A percentile compares a stretch with the other conserved stretches of the same genome.
Evolutionary conservation across 1,284 basidiomycete genomes (phyloP).

Genomic region (Pterulicium gracile): DNA sequence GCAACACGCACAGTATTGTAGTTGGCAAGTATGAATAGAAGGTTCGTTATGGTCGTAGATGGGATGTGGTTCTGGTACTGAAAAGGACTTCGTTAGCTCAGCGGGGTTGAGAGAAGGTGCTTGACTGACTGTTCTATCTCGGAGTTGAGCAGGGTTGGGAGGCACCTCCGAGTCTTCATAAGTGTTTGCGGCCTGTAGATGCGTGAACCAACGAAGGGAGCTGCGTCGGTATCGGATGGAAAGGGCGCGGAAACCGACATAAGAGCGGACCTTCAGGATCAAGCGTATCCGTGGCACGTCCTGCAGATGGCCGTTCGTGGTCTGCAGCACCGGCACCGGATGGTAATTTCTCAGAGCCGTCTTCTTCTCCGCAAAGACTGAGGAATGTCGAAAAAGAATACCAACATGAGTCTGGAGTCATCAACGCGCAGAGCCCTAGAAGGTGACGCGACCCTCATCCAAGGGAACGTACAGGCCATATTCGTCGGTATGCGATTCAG

Average conservation of each 20-base stretch:
- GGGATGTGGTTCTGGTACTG: constrained; percentile 40
- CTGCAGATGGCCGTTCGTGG: constrained; percentile 65
- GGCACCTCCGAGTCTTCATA: constrained; percentile 28
- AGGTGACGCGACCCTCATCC: constrained; percentile 9
- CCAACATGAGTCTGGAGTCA: too few relatives aligned
- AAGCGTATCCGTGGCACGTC: constrained; percentile 75
- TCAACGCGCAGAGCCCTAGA: too few relatives aligned
- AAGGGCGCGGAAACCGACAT: background rate
- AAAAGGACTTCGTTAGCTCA: constrained; percentile 9
- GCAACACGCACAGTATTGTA: constrained; percentile 36
- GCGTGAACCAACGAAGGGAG: background rate
- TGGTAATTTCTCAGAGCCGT: constrained; percentile 76
- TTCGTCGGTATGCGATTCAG: constrained; percentile 78
- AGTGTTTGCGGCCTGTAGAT: background rate
- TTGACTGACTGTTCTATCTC: constrained; percentile 30
- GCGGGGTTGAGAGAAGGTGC: constrained; percentile 8
- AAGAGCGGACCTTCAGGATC: constrained; percentile 45
- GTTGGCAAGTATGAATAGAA: constrained; percentile 48
- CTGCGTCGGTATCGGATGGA: too few relatives aligned
- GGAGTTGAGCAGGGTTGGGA: constrained; percentile 36
- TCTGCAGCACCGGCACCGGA: constrained; percentile 72
- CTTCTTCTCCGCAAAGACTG: constrained; percentile 75
- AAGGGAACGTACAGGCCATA: constrained; percentile 58
- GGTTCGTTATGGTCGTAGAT: constrained; percentile 50
- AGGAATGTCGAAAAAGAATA: too few relatives aligned